Percentiles rank a stretch among this genome's conserved stretches.
Conservation (phyloP, 495 filamentous ascomycete genomes). For the Cercophora newfieldiana region DNA sequence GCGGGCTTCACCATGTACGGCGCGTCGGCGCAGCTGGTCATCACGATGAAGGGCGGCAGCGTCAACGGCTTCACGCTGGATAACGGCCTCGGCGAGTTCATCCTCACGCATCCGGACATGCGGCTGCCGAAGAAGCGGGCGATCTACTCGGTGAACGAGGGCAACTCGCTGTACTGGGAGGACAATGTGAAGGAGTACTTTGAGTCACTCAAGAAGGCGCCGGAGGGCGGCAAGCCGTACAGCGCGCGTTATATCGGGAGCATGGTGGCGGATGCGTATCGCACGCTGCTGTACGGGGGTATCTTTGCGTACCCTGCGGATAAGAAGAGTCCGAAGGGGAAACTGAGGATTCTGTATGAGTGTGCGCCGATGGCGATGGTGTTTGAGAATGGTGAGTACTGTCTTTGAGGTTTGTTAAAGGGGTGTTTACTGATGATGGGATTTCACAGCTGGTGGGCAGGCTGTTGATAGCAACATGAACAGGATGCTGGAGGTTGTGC, state of each 20-base stretch:
- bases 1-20: conserved; percentile 99
- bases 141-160: conserved; percentile 99
- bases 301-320: conserved; percentile 97
- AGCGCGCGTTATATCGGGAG: conserved; percentile 91
- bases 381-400: conserved; percentile 95
- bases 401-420: conserved; percentile 17
- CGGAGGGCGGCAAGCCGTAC: conserved; percentile 81
- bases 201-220: conserved; percentile 75
- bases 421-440: background rate
- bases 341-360: conserved; percentile 96
- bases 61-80: conserved; percentile 99
- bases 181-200: conserved; percentile 86
- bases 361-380: conserved; percentile 99
- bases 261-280: conserved; percentile 98
- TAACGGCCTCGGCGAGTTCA: conserved; percentile 95
- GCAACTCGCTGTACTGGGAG: conserved; percentile 95
- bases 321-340: conserved; percentile 97
- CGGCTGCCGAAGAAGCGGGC: conserved; percentile 71
- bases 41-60: conserved; percentile 90
- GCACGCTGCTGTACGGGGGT: conserved; percentile 91
- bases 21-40: conserved; percentile 90
- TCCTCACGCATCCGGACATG: conserved; percentile 96
- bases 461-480: conserved; percentile 86
- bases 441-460: conserved; percentile 72
- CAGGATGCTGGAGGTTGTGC: conserved; percentile 85